Evolutionary conservation across 2,329 filamentous ascomycete genomes (phyloP), one percentile per base, ranked within the genome.

Genomic region (Penicillium hordei): DNA sequence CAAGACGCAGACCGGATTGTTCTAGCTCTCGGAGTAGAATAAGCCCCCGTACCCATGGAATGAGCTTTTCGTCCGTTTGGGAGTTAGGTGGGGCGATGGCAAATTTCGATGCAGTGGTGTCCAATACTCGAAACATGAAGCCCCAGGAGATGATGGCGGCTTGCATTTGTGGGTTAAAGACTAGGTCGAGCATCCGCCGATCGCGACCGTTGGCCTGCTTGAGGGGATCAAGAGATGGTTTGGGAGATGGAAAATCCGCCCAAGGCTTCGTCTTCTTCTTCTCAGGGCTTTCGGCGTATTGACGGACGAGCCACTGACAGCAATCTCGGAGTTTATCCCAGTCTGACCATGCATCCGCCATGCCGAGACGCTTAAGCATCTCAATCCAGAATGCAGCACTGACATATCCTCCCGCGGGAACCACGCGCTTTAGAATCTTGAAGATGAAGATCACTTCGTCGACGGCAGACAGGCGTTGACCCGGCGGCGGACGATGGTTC

Each of bases 361-460:
- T 87, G 4, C 86, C 86, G 45, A 84, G 79, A 29, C 85, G 80
- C 45, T 82, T 82, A 42, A 89, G 66, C 10, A 86, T 75, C 66
- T 88, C 84, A 46, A 74, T 71, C 86, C 86, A 89, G 17, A 75
- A 66, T 27, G 61, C 70, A 3, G 76, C 71, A 23, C 73, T 74
- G 25, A 83, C 73, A 55, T 72, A 62, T 54, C 72, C 72, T 19
- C 78, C 79, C 39, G 70, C 73, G 59, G 78, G 71, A 50, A 84
- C 75, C 42, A 83, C 73, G 46, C 74, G 72, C 54, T 82, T 77
- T 33, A 82, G 73, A 21, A 82, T 69, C 31, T 78, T 79, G 4
- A 80, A 73, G 46, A 83, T 72, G 65, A 83, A 71, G 27, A 64
- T 54, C 48, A 75, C 60, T 62, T 78, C 77, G 40, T 75, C 77